Base-by-base conservation (phyloP, 1,284 basidiomycete species). In the Sporisorium reilianum region DNA sequence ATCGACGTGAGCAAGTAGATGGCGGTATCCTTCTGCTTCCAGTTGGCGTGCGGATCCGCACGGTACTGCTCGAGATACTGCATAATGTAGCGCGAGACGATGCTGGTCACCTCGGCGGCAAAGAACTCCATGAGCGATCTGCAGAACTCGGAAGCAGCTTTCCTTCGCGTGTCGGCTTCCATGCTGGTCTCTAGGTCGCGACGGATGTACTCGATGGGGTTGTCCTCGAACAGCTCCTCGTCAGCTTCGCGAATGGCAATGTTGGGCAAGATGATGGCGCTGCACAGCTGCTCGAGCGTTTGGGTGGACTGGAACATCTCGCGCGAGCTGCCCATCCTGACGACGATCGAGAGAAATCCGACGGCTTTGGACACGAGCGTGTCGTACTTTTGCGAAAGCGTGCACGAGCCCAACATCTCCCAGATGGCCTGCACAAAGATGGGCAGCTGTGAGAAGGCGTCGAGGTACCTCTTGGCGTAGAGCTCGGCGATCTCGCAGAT, bases 11-110 rank as follows among this genome's bases (percentile, higher is more conserved):
- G 88, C 28, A 98, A 87, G 86, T 94, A 99, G 54, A 98, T 91
- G n/a, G 96, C 96, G 20, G 92, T 93, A 85, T 98, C 95, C 86
- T 99, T 99, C 54, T 91, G 89, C 84, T 92, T 92, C 95, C 95
- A 99, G 79, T 93, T 92, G 28, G 88, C 88, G 8, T 86, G 82
- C 12, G 90, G 90, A 80, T 92, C 89, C 22, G 87, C 78, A 1
- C 85, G 79, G 85, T 89, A 89, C 81, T 88, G 85, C 88, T 88
- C 69, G 11, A 98, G 86, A 34, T 93, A 94, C 25, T 88, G 88
- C 34, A 86, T 87, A 68, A 99, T 93, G 90, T 95, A 97, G 18
- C 88, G 86, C 49, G 92, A 90, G 42, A 95, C 91, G 69, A 97
- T 92, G 71, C 90, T 88, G 1, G 96, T 99, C 20, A 95, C 90